Conservation (phyloP, 139 green algal species). For the Tetratostichococcus sp. region DNA sequence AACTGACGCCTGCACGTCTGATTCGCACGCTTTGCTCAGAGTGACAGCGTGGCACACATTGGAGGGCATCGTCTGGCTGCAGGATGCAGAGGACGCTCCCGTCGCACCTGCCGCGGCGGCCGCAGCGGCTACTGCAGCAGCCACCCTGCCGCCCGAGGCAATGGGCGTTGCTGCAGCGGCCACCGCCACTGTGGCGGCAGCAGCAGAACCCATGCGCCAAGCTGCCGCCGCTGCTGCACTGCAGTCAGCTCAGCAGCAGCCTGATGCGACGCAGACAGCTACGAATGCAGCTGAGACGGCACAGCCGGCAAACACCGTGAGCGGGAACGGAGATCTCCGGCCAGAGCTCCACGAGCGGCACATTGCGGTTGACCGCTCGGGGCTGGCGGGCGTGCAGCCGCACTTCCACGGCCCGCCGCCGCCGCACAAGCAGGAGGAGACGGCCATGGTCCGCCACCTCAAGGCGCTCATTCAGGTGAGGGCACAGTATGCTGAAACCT, state of each 20-base stretch:
- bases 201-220: background rate
- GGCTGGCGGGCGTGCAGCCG: conserved; percentile 6
- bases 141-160: background rate
- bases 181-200: background rate
- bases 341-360: conserved; percentile 2
- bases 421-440: conserved; percentile 38
- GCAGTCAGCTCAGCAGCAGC: background rate
- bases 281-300: background rate
- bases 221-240: too few relatives aligned
- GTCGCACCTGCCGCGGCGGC: background rate
- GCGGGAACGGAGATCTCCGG: background rate
- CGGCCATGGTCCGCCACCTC: conserved; percentile 41
- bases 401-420: conserved; percentile 16
- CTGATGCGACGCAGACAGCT: background rate
- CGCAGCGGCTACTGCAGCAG: too few relatives aligned
- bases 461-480: conserved; percentile 39
- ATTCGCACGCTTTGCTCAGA: too few relatives aligned
- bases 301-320: background rate
- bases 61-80: too few relatives aligned
- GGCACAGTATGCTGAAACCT: too few relatives aligned
- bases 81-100: background rate
- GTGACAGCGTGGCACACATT: too few relatives aligned
- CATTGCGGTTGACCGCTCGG: conserved; percentile 35
- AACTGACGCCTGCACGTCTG: too few relatives aligned
- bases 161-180: background rate